Conservation (phyloP, 257 asterid genomes). For the Solanum piurae region DNA sequence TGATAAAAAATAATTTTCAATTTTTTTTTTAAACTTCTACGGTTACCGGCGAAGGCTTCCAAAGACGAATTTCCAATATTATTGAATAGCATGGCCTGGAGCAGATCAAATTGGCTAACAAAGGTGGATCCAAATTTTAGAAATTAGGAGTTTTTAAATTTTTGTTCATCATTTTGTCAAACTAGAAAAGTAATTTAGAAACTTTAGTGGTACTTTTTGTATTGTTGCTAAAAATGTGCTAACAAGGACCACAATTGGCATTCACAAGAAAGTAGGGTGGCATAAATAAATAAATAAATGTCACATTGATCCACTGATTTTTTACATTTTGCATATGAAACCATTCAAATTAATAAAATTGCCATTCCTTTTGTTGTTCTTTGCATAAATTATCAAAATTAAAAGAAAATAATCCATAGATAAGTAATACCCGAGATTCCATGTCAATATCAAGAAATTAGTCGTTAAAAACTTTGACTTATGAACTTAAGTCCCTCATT, state of each 20-base stretch:
- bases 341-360: background rate
- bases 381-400: background rate
- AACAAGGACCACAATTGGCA: background rate
- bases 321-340: background rate
- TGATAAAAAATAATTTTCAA: too few species aligned
- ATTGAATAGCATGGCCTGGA: too few species aligned
- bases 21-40: too few species aligned
- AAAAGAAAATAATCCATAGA: background rate
- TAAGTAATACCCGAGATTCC: background rate
- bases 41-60: too few species aligned
- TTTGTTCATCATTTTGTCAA: background rate
- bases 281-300: background rate
- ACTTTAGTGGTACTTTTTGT: background rate
- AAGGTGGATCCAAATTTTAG: background rate
- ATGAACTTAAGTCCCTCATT: background rate
- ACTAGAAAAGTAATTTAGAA: background rate
- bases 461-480: background rate
- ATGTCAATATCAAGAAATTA: background rate
- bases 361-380: background rate
- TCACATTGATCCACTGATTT: background rate
- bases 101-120: too few species aligned
- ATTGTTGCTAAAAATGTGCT: background rate
- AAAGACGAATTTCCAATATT: too few species aligned
- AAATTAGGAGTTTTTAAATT: background rate
- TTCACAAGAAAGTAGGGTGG: background rate